Evolutionary conservation across 2,329 filamentous ascomycete genomes (phyloP).

Genomic region (Ceratocystis papillata): DNA sequence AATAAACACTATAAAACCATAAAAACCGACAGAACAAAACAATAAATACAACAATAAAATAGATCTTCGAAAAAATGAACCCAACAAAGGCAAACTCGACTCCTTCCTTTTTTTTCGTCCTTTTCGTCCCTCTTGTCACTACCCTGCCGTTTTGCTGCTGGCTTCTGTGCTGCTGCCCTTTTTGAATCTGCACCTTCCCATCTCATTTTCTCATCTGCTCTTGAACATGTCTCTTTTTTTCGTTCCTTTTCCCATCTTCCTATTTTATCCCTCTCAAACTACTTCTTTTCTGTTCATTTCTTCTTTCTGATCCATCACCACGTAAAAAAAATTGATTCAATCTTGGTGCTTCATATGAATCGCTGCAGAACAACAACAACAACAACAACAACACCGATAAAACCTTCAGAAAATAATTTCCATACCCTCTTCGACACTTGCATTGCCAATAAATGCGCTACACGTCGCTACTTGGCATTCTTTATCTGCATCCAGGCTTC

Average conservation of each 20-base stretch:
- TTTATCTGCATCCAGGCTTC: not conserved
- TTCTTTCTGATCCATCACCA: not conserved
- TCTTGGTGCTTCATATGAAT: too few species aligned
- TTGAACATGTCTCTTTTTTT: not conserved
- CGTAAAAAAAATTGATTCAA: too few species aligned
- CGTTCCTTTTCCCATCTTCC: not conserved
- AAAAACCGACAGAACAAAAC: not conserved
- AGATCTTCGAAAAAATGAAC: not conserved
- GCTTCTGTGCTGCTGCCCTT: slow-evolving; percentile 13
- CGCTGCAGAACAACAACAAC: too few species aligned
- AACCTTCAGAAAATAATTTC: too few species aligned
- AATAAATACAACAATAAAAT: not conserved
- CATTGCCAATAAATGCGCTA: not conserved
- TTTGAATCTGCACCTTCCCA: slow-evolving; percentile 10
- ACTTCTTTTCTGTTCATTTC: not conserved
- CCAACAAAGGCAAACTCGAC: slow-evolving; percentile 2
- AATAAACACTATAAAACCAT: not conserved
- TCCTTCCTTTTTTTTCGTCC: not conserved
- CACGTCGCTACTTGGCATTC: not conserved
- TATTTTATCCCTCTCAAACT: not conserved
- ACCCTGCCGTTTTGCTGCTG: not conserved
- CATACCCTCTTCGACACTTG: not conserved
- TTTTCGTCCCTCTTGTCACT: not conserved
- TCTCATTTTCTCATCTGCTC: not conserved
- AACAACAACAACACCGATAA: too few species aligned